Evolutionary conservation across 1,284 basidiomycete species (phyloP).

Genomic region (Bjerkandera adusta): DNA sequence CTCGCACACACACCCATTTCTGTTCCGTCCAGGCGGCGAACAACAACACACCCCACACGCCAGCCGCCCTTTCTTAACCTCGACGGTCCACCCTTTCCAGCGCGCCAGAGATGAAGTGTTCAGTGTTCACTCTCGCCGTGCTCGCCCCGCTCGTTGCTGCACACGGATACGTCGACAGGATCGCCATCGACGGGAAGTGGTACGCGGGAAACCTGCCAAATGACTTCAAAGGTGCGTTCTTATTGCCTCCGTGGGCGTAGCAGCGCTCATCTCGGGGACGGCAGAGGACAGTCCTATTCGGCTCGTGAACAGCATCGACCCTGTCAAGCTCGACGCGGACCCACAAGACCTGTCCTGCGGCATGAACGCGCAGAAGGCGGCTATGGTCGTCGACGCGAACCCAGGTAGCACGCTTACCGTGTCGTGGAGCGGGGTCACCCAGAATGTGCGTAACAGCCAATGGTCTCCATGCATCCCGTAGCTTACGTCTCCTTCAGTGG

Average conservation of each 20-base stretch:
- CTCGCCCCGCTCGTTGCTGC: slow-evolving; percentile 57
- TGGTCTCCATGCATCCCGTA: too few relatives aligned
- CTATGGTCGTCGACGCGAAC: slow-evolving; percentile 54
- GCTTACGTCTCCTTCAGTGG: slow-evolving; percentile 44
- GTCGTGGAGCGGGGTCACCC: slow-evolving; percentile 47
- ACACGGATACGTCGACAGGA: slow-evolving; percentile 52
- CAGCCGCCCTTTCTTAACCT: too few relatives aligned
- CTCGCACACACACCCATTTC: too few relatives aligned
- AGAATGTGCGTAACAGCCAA: slow-evolving; percentile 41
- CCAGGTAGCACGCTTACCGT: slow-evolving; percentile 62
- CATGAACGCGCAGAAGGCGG: slow-evolving; percentile 47
- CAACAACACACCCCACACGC: too few relatives aligned
- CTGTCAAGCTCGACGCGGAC: slow-evolving; percentile 64
- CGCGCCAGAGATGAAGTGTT: not conserved
- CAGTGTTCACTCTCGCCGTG: slow-evolving; percentile 75
- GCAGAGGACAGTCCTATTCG: slow-evolving; percentile 53
- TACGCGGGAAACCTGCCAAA: slow-evolving; percentile 52
- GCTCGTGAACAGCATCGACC: slow-evolving; percentile 50
- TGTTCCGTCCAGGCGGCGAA: too few relatives aligned
- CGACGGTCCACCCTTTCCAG: not conserved
- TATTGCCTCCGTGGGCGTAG: not conserved
- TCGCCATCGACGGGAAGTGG: slow-evolving; percentile 51
- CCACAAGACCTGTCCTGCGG: slow-evolving; percentile 65
- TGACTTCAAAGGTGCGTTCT: slow-evolving; percentile 25
- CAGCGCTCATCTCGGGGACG: too few relatives aligned